Base-by-base conservation (phyloP, 208 protist species). In the Acanthamoeba healyi region DNA sequence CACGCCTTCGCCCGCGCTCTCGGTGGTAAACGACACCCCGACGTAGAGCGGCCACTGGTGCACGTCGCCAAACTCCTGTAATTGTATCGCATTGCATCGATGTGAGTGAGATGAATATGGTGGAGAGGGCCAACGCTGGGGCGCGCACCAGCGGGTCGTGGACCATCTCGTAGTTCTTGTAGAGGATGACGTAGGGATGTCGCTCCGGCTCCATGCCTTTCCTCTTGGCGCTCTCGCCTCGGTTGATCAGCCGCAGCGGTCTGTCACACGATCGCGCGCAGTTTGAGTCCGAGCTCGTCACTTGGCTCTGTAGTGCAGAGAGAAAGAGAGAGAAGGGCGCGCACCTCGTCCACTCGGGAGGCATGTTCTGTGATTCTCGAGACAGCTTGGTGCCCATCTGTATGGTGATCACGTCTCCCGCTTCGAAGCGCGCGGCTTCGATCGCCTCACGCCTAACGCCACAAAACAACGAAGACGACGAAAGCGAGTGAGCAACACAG, bases 111-210 rank as follows among this genome's bases (percentile, higher is more conserved):
- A 24, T 63, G 54, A 3, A 24, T n/a, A 5, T n/a, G 54, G 2
- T n/a, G 22, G 17, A 63, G 17, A 34, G 1, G 24, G 29, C 3
- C 49, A 54, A 1, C 0, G 2, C 49, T 29, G 56, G 17, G 1
- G 56, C 17, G 29, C 56, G 24, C 9, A 63, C 56, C 24, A 63
- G 56, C 26, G 56, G 56, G 26, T 63, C 56, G 56, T 63, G 56
- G 24, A 77, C 67, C 67, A 77, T 77, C 17, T 77, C 15, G n/a
- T 44, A 77, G 67, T 77, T 77, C 36, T 77, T 77, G 67, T 77
- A 77, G 67, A 77, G 29, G 67, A 77, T 77, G 9, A 32, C 67
- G 36, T 77, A 77, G 36, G 61, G 61, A 24, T 70, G 61, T 70
- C 67, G 26, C 67, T 42, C 19, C 67, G 12, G 67, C 56, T 24